Conservation (phyloP, 2,329 filamentous ascomycete genomes). For the Aspergillus viridinutans region DNA sequence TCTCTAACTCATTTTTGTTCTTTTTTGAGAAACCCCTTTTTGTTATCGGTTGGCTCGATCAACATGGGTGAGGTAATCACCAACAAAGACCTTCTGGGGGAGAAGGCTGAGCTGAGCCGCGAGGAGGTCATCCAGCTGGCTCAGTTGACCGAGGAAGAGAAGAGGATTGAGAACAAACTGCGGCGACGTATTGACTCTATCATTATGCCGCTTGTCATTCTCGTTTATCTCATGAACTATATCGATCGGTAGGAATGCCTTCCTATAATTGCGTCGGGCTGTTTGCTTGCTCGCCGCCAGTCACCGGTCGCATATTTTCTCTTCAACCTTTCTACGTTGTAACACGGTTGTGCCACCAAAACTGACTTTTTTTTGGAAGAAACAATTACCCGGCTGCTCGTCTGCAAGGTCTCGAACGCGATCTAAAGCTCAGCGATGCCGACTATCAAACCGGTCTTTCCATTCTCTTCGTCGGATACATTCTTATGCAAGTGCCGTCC, state of each 20-base stretch:
- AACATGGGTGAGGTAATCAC: conserved; percentile 1
- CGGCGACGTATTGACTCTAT: conserved; percentile 34
- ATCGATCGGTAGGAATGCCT: conserved; percentile 35
- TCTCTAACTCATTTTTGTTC: neutral
- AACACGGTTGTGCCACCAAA: neutral
- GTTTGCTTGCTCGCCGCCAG: neutral
- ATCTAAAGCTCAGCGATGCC: conserved; percentile 31
- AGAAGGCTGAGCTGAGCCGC: conserved; percentile 15
- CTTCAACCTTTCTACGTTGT: neutral
- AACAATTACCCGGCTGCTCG: conserved; percentile 48
- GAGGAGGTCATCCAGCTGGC: conserved; percentile 34
- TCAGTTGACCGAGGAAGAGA: conserved; percentile 29
- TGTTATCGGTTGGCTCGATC: neutral
- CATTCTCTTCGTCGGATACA: conserved; percentile 44
- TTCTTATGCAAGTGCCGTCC: conserved; percentile 46
- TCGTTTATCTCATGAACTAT: conserved; percentile 44
- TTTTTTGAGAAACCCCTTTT: neutral
- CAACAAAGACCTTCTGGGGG: conserved; percentile 12
- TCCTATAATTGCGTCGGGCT: neutral
- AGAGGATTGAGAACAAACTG: conserved; percentile 34
- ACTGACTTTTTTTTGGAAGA: conserved; percentile 8
- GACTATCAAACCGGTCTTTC: conserved; percentile 42
- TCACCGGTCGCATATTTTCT: neutral
- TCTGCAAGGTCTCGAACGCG: conserved; percentile 39
- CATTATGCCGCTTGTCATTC: conserved; percentile 40